A percentile compares a stretch with the other conserved stretches of the same genome.
phyloP scores from a whole-genome alignment of 2,329 filamentous ascomycete genomes.

The Sarocladium brachiariae region DNA sequence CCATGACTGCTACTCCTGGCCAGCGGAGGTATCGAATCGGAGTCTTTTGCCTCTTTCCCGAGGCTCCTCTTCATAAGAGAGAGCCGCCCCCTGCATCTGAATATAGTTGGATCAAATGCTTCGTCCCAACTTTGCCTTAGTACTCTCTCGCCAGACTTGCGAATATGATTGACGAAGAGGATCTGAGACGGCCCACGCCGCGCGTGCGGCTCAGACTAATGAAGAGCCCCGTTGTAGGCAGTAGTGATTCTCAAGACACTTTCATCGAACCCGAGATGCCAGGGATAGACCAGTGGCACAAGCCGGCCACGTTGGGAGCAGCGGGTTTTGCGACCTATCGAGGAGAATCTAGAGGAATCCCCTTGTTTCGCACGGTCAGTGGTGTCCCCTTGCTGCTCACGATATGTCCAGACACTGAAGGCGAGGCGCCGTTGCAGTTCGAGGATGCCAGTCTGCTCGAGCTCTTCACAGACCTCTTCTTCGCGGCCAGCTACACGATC shows the following conservation, averaged over 20 bases:
- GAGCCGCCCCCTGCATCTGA: too few relatives aligned
- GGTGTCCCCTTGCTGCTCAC: too few relatives aligned
- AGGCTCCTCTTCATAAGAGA: too few relatives aligned
- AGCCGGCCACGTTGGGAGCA: not conserved
- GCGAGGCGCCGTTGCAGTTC: not conserved
- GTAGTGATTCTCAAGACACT: not conserved
- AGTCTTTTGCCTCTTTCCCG: too few relatives aligned
- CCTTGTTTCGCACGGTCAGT: not conserved
- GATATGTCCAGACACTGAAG: too few relatives aligned
- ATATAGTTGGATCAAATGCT: too few relatives aligned
- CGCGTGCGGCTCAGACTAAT: not conserved
- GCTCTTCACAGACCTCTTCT: slow-evolving; percentile 33
- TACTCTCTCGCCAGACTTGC: too few relatives aligned
- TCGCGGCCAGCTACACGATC: slow-evolving; percentile 56
- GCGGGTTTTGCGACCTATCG: not conserved
- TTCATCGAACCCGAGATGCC: not conserved
- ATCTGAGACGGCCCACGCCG: slow-evolving; percentile 5
- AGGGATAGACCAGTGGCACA: not conserved
- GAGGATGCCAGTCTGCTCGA: slow-evolving; percentile 30
- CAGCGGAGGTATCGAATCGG: too few relatives aligned
- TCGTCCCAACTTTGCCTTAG: too few relatives aligned
- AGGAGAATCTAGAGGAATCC: not conserved
- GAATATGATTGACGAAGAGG: not conserved
- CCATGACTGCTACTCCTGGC: too few relatives aligned
- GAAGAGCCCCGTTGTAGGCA: slow-evolving; percentile 6